These are phyloP conservation scores for Fagus crenata DNA, from an alignment of 306 rosid genomes.

Conservation along the genomic window DNA sequence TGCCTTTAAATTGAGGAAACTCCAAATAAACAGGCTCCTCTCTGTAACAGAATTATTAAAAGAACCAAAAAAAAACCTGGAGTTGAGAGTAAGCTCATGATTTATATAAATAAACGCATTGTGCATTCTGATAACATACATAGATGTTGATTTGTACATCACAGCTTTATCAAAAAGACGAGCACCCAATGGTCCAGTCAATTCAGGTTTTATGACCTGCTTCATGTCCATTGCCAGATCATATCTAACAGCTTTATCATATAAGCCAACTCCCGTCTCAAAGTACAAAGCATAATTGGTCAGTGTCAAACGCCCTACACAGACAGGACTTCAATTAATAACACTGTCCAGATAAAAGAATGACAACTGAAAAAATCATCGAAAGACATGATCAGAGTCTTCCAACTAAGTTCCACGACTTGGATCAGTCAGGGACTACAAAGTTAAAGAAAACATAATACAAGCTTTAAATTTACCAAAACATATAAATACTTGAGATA, in stretches of 20 bases:
- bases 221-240: slow-evolving; percentile 71
- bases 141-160: slow-evolving; percentile 77
- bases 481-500: neutral
- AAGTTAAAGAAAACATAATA: neutral
- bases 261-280: slow-evolving; percentile 81
- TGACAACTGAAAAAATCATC: neutral
- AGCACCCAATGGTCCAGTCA: slow-evolving; percentile 95
- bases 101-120: slow-evolving; percentile 11
- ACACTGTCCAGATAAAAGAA: neutral
- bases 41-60: slow-evolving; percentile 47
- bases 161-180: slow-evolving; percentile 96
- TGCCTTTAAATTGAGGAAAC: slow-evolving; percentile 89
- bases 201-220: slow-evolving; percentile 85
- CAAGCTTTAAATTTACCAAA: neutral
- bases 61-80: slow-evolving; percentile 32
- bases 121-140: slow-evolving; percentile 52
- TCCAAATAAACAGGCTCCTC: slow-evolving; percentile 88
- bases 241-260: slow-evolving; percentile 82
- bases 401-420: neutral
- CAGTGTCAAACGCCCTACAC: slow-evolving; percentile 79
- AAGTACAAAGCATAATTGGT: slow-evolving; percentile 86
- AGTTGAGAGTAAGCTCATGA: slow-evolving; percentile 17
- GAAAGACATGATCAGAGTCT: neutral
- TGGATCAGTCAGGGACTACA: neutral
- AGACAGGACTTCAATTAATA: slow-evolving; percentile 23